A percentile compares a stretch with the other conserved stretches of the same genome.
These are phyloP conservation scores for Porcisia deanei DNA, from an alignment of 208 protist species.

Conservation along the genomic window DNA sequence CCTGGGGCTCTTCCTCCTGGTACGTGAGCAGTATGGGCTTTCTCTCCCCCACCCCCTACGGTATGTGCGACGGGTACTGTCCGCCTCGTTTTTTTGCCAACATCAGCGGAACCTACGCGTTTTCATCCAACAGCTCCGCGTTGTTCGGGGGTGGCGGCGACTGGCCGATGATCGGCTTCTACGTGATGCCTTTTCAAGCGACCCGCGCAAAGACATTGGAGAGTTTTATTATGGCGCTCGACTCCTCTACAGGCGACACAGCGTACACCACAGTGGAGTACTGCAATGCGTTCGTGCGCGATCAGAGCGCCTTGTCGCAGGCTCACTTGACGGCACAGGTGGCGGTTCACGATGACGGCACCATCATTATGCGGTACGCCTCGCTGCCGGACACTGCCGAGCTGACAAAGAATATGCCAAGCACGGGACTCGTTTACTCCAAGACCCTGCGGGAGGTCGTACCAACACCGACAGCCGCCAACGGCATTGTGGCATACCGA, in stretches of 20 bases:
- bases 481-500: slow-evolving; percentile 27
- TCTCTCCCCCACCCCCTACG: slow-evolving; percentile 32
- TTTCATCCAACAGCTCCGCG: slow-evolving; percentile 4
- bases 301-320: neutral
- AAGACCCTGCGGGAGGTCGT: slow-evolving; percentile 23
- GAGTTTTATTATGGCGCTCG: neutral
- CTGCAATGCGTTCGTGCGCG: slow-evolving; percentile 8
- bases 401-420: neutral
- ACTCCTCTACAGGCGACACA: neutral
- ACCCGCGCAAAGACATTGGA: slow-evolving; percentile 4
- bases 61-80: slow-evolving; percentile 41
- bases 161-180: slow-evolving; percentile 50
- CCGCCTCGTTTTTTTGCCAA: slow-evolving; percentile 9
- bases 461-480: slow-evolving; percentile 17
- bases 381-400: slow-evolving; percentile 15
- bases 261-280: slow-evolving; percentile 20
- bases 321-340: slow-evolving; percentile 48
- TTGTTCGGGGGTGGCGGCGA: slow-evolving; percentile 30
- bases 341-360: slow-evolving; percentile 38
- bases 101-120: slow-evolving; percentile 23
- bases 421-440: slow-evolving; percentile 23
- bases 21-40: slow-evolving; percentile 39
- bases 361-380: slow-evolving; percentile 53
- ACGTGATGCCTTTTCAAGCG: slow-evolving; percentile 5
- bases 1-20: slow-evolving; percentile 20